Evolutionary conservation across 495 filamentous ascomycete species (phyloP).

Genomic region (Penicillium macrosclerotiorum): DNA sequence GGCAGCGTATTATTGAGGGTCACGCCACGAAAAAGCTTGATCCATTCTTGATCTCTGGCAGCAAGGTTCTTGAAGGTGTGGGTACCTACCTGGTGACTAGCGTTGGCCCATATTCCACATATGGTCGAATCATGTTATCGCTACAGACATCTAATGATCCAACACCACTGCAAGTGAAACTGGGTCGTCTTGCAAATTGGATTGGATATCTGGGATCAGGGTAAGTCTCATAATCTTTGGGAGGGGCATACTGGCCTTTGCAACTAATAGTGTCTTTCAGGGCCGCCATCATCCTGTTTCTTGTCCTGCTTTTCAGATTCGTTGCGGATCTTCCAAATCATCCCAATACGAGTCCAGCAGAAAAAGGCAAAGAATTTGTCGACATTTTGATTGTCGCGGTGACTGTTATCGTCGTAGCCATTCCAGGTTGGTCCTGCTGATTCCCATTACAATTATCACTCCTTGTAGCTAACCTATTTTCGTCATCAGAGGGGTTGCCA

Average conservation of each 20-base stretch:
- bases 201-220: constrained; percentile 56
- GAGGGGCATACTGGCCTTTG: too few relatives aligned
- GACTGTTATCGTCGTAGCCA: constrained; percentile 71
- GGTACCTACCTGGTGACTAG: constrained; percentile 65
- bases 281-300: constrained; percentile 61
- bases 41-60: constrained; percentile 62
- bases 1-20: constrained; percentile 52
- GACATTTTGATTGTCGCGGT: constrained; percentile 68
- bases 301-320: constrained; percentile 62
- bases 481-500: constrained; percentile 56
- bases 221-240: too few relatives aligned
- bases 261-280: constrained; percentile 36
- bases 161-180: constrained; percentile 63
- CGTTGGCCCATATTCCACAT: constrained; percentile 60
- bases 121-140: constrained; percentile 63
- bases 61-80: constrained; percentile 64
- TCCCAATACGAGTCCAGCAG: constrained; percentile 38
- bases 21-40: constrained; percentile 59
- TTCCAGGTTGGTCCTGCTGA: constrained; percentile 45
- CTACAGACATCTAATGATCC: constrained; percentile 59
- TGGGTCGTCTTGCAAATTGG: constrained; percentile 61
- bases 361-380: constrained; percentile 62
- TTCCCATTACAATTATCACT: background rate
- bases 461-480: constrained; percentile 10
- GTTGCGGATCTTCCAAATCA: constrained; percentile 52